Evolutionary conservation across 2,329 filamentous ascomycete genomes (phyloP).

Genomic region (Neofusicoccum sp.): DNA sequence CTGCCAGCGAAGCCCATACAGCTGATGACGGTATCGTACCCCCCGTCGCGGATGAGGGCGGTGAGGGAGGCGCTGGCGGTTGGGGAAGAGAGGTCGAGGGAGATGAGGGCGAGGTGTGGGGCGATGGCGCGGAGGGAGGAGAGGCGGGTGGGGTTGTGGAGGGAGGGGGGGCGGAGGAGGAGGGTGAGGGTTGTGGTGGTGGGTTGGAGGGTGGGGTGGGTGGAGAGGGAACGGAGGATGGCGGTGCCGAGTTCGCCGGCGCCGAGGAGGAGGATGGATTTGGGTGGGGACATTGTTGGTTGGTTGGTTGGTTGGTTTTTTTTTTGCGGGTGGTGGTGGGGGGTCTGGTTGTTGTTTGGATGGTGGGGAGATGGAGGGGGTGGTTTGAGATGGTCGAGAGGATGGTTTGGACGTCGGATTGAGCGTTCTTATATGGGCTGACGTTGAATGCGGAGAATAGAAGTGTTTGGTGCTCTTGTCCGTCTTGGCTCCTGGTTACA

Average conservation of each 20-base stretch:
- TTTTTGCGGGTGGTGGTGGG: neutral
- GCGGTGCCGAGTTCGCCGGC: conserved; percentile 64
- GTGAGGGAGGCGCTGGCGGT: conserved; percentile 26
- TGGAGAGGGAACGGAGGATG: conserved; percentile 52
- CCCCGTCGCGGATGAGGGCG: conserved; percentile 36
- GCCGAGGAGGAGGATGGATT: conserved; percentile 58
- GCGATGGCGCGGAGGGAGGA: conserved; percentile 14
- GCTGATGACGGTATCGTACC: conserved; percentile 57
- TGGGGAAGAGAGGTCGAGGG: conserved; percentile 47
- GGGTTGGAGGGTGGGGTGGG: conserved; percentile 40
- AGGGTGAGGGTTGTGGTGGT: conserved; percentile 52
- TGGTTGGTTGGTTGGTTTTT: neutral
- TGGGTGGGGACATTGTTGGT: neutral
- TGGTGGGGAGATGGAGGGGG: neutral
- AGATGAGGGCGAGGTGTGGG: conserved; percentile 19
- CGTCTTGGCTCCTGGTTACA: neutral
- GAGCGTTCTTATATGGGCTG: no score
- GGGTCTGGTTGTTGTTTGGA: neutral
- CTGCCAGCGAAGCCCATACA: conserved; percentile 61
- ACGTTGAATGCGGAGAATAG: no score
- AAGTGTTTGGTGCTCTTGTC: neutral
- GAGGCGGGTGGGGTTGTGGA: conserved; percentile 33
- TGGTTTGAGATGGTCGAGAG: no score
- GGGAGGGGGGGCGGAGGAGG: conserved; percentile 52
- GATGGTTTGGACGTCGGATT: no score